phyloP scores from a whole-genome alignment of 148 eudicot species.

The Limonium bicolor region DNA sequence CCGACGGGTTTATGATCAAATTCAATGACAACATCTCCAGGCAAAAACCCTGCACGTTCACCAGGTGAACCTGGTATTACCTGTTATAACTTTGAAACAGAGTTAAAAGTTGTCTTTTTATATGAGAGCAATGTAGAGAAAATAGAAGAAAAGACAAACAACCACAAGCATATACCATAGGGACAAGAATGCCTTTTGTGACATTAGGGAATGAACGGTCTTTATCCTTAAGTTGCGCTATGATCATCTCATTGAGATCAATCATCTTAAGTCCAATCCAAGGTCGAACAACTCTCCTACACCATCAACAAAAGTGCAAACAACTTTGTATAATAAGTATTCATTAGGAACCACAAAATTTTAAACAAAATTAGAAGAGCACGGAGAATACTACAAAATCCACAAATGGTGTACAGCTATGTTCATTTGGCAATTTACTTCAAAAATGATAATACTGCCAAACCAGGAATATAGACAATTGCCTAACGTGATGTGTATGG shows the following conservation, averaged over 20 bases:
- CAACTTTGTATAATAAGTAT: no score
- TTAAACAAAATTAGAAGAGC: no score
- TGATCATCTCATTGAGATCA: slow-evolving; percentile 52
- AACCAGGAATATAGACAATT: no score
- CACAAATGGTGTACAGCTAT: no score
- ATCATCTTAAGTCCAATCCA: slow-evolving; percentile 69
- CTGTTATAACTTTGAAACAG: no score
- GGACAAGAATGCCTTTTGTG: slow-evolving; percentile 42
- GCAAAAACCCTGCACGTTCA: slow-evolving; percentile 75
- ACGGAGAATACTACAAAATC: no score
- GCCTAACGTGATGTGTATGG: no score
- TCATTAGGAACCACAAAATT: no score
- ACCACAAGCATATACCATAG: slow-evolving; percentile 30
- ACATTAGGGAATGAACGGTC: slow-evolving; percentile 40
- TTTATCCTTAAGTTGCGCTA: slow-evolving; percentile 46
- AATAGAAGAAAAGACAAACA: no score
- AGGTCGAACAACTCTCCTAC: slow-evolving; percentile 67
- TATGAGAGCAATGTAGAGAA: background rate
- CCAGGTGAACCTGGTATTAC: slow-evolving; percentile 88
- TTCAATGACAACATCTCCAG: slow-evolving; percentile 67
- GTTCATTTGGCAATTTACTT: no score
- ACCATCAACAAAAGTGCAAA: slow-evolving; percentile 4
- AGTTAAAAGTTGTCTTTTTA: no score
- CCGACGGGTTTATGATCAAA: slow-evolving; percentile 52
- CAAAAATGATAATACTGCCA: no score